phyloP scores from a whole-genome alignment of 2,329 filamentous ascomycete genomes.

The Neopestalotiopsis sp. region DNA sequence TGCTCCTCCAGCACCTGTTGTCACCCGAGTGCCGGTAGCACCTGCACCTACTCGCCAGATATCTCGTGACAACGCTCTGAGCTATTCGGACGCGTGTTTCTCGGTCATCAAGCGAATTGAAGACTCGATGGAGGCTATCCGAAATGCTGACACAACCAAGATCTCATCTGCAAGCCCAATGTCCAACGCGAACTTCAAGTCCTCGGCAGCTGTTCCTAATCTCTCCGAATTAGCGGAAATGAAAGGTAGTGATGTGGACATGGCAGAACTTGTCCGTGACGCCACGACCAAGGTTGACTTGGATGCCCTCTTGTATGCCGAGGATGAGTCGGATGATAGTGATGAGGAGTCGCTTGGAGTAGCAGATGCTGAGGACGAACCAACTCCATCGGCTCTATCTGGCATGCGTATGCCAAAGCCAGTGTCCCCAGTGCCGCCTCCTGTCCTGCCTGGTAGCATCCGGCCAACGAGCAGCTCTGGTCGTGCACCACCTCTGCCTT shows the following conservation, averaged over 20 bases:
- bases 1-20: slow-evolving; percentile 31
- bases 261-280: slow-evolving; percentile 63
- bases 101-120: slow-evolving; percentile 54
- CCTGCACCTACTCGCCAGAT: slow-evolving; percentile 67
- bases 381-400: slow-evolving; percentile 36
- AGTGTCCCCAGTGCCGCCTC: slow-evolving; percentile 49
- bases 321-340: slow-evolving; percentile 61
- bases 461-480: slow-evolving; percentile 66
- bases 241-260: slow-evolving; percentile 65
- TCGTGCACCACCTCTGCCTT: slow-evolving; percentile 44
- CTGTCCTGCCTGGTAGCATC: slow-evolving; percentile 36
- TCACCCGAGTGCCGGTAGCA: slow-evolving; percentile 29
- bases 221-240: slow-evolving; percentile 69
- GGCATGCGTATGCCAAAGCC: slow-evolving; percentile 64
- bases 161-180: slow-evolving; percentile 29
- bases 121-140: slow-evolving; percentile 58
- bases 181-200: slow-evolving; percentile 49
- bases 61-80: slow-evolving; percentile 60
- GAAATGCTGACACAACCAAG: slow-evolving; percentile 48
- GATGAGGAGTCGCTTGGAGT: slow-evolving; percentile 49
- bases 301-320: slow-evolving; percentile 54
- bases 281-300: slow-evolving; percentile 60
- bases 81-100: slow-evolving; percentile 60
- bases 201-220: slow-evolving; percentile 66
- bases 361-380: slow-evolving; percentile 46